A percentile compares a stretch with the other conserved stretches of the same genome.
Conservation (phyloP, 2,329 filamentous ascomycete species). For the Dactylellina cionopaga region DNA sequence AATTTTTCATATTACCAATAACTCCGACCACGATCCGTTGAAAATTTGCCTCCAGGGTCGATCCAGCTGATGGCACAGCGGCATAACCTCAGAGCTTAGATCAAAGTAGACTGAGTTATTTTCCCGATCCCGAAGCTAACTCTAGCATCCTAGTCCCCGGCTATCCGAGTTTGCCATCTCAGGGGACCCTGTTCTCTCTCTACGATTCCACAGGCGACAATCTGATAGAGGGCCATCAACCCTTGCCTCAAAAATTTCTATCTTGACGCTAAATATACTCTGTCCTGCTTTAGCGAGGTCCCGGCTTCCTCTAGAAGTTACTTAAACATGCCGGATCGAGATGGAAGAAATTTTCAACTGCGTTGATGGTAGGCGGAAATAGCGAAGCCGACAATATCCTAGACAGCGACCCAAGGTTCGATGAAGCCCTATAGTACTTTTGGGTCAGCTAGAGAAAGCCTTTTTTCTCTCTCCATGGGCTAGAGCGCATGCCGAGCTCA, state of each 20-base stretch:
- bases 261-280: slow-evolving; percentile 39
- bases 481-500: slow-evolving; percentile 17
- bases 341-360: slow-evolving; percentile 22
- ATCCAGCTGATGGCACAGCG: neutral
- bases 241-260: slow-evolving; percentile 24
- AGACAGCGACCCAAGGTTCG: slow-evolving; percentile 50
- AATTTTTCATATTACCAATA: neutral
- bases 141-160: slow-evolving; percentile 8
- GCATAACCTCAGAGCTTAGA: slow-evolving; percentile 5
- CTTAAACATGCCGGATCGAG: neutral
- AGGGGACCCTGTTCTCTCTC: neutral
- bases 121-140: slow-evolving; percentile 49
- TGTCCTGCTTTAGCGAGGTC: slow-evolving; percentile 36
- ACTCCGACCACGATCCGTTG: slow-evolving; percentile 6
- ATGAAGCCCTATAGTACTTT: slow-evolving; percentile 11
- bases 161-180: slow-evolving; percentile 36
- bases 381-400: slow-evolving; percentile 48
- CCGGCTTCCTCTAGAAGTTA: slow-evolving; percentile 29
- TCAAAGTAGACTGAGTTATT: slow-evolving; percentile 31
- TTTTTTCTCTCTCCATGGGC: slow-evolving; percentile 22
- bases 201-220: slow-evolving; percentile 11
- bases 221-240: slow-evolving; percentile 16
- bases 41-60: slow-evolving; percentile 24
- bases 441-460: slow-evolving; percentile 5
- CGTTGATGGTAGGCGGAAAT: neutral